Conservation (phyloP, 345 rosid genomes). For the Brassica nigra region DNA sequence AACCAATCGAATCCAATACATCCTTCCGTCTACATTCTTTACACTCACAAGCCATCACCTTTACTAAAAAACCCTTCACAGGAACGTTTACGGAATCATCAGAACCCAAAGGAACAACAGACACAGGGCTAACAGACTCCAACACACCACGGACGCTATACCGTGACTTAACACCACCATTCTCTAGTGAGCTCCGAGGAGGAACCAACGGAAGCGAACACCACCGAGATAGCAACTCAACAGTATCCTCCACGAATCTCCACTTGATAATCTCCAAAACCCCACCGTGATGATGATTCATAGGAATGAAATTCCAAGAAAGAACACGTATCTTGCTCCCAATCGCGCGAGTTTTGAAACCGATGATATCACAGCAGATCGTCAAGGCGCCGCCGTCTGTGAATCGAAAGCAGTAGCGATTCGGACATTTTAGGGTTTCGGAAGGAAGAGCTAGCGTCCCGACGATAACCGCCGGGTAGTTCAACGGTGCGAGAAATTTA, state of each 20-base stretch:
- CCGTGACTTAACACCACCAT: conserved; percentile 43
- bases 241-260: conserved; percentile 42
- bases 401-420: conserved; percentile 65
- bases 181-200: background rate
- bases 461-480: conserved; percentile 48
- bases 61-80: conserved; percentile 58
- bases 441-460: conserved; percentile 68
- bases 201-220: conserved; percentile 51
- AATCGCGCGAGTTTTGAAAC: conserved; percentile 43
- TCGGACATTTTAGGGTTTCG: conserved; percentile 53
- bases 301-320: conserved; percentile 80
- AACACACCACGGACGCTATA: conserved; percentile 57
- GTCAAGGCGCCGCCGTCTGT: conserved; percentile 53
- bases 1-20: conserved; percentile 8
- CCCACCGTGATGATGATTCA: conserved; percentile 51
- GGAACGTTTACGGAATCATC: conserved; percentile 44
- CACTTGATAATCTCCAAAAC: conserved; percentile 81
- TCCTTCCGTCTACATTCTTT: conserved; percentile 41
- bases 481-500: conserved; percentile 51
- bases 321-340: conserved; percentile 52
- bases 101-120: conserved; percentile 53
- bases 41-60: conserved; percentile 63
- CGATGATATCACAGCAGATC: conserved; percentile 76
- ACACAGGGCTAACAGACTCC: conserved; percentile 70
- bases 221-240: conserved; percentile 10